Base-by-base conservation (phyloP, 352 stramenopile genomes). In the Phytophthora sojae region DNA sequence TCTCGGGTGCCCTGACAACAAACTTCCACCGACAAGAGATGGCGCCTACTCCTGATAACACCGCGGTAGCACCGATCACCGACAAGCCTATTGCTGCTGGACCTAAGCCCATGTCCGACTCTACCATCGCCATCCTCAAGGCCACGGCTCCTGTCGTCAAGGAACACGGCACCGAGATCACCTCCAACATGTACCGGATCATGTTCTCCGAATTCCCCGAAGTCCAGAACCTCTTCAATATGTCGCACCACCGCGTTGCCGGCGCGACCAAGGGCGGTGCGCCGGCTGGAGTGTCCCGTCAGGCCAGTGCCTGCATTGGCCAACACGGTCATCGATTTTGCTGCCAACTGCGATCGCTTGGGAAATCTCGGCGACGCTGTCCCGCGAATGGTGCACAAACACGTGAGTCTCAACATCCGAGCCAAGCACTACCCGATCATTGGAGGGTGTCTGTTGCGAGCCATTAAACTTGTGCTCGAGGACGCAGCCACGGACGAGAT, bases 371-470 rank as follows among this genome's bases (percentile, higher is more conserved):
- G 68, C 8, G 69, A 81, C 19, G 80, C 82, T 26, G 82, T 93
- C 19, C 71, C 74, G 12, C 82, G 80, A 45, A 93, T 93, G 59
- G 80, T 83, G 15, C 70, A 88, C 56, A 88, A 90, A 61, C 85
- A 91, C 72, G 78, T 86, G 51, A 81, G 80, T 35, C 73, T 93
- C 3, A 61, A 89, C 58, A 85, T 93, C 57, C 67, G 81, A 26
- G 76, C 83, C n/a, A 84, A 90, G 50, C 85, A 93, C 77, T 93
- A 93, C 64, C 78, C 69, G 7, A 82, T 93, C 66, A 81, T 93
- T 37, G 81, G 83, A 25, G 72, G 77, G 11, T 86, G 82, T 58
- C 55, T 93, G 21, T 69, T 93, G 12, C 64, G 58, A 11, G 80
- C 82, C 45, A 93, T 93, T 57, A 89, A 85, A 59, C 59, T 71